Evolutionary conservation across 768 basidiomycete species (phyloP).

Genomic region (Tulasnella sp.): DNA sequence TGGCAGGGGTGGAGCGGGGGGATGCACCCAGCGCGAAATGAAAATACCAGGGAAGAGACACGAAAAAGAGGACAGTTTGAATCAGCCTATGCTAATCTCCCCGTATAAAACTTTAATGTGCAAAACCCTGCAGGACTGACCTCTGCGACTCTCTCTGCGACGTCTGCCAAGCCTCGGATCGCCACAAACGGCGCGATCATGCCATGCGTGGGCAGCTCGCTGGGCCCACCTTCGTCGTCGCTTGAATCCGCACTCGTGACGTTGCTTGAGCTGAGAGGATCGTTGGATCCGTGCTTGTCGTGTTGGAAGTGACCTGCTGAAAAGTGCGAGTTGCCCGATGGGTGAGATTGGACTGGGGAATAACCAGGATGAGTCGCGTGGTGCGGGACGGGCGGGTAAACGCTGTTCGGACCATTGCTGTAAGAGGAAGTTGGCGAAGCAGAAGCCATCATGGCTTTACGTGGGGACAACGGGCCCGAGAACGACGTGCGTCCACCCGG

Average conservation of each 20-base stretch:
- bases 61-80: not conserved
- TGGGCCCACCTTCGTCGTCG: constrained; percentile 61
- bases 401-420: not conserved
- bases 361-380: constrained; percentile 22
- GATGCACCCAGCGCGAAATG: not conserved
- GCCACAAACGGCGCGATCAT: constrained; percentile 89
- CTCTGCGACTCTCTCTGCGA: constrained; percentile 76
- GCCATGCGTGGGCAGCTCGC: constrained; percentile 67
- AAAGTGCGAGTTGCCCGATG: not conserved
- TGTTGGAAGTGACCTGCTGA: not conserved
- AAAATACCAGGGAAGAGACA: not conserved
- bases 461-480: constrained; percentile 1
- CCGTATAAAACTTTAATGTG: not conserved
- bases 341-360: not conserved
- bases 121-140: constrained; percentile 46
- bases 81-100: not conserved
- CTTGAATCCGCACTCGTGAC: constrained; percentile 80
- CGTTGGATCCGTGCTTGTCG: constrained; percentile 48
- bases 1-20: constrained; percentile 15
- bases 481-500: not conserved
- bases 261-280: constrained; percentile 61
- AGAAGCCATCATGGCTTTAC: constrained; percentile 9
- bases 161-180: constrained; percentile 76
- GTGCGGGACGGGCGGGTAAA: not conserved
- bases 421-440: constrained; percentile 9